Conservation (phyloP, 1,139 yeast genomes). For the Diutina pseudorugosa region DNA sequence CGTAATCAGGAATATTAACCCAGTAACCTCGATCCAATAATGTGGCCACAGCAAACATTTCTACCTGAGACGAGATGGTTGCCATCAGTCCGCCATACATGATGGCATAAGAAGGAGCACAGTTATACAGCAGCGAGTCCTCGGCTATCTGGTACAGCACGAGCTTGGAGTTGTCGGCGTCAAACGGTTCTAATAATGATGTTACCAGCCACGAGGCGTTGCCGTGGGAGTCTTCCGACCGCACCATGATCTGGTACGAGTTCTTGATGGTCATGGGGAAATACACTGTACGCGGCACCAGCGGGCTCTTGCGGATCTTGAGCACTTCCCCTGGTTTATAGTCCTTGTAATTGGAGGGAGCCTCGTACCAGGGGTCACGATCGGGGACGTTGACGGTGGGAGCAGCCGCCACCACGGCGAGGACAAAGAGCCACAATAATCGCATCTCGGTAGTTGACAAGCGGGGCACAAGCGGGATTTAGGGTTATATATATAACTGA, state of each 20-base stretch:
- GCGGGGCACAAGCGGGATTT: background rate
- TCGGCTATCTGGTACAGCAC: constrained; percentile 8
- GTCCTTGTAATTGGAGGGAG: constrained; percentile 6
- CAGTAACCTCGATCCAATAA: constrained; percentile 8
- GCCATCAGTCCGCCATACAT: constrained; percentile 6
- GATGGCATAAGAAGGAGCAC: constrained; percentile 9
- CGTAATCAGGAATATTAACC: constrained; percentile 9
- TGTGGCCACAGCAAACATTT: constrained; percentile 6
- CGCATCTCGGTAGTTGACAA: background rate
- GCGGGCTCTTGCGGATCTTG: constrained; percentile 6
- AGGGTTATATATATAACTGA: no score
- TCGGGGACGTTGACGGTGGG: constrained; percentile 2
- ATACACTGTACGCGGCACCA: constrained; percentile 6
- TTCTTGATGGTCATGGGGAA: constrained; percentile 5
- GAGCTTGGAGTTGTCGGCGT: constrained; percentile 8
- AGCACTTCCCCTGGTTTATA: constrained; percentile 7
- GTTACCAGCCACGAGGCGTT: constrained; percentile 8
- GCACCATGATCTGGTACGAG: constrained; percentile 8
- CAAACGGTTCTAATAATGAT: constrained; percentile 8
- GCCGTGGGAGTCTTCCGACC: constrained; percentile 7
- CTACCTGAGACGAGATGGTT: constrained; percentile 6
- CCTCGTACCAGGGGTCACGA: constrained; percentile 6
- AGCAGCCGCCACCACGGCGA: background rate
- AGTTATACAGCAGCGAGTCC: constrained; percentile 8
- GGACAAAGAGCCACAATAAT: background rate